Evolutionary conservation across 2,329 filamentous ascomycete species (phyloP).

Genomic region (Scytalidium sp.): DNA sequence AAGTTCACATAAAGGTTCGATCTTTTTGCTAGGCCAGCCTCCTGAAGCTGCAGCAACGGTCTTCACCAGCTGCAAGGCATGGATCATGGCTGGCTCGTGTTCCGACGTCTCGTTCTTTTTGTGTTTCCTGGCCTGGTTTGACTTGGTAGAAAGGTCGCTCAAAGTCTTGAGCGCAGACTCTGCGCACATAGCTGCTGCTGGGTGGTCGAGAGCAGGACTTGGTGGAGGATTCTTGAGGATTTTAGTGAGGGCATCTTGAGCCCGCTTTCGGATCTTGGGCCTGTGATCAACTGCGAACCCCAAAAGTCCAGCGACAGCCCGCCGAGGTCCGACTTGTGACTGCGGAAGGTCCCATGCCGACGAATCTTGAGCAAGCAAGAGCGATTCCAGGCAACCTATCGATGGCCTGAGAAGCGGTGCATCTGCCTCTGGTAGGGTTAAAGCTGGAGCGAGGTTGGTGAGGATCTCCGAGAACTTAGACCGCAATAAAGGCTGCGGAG

Average conservation of each 20-base stretch:
- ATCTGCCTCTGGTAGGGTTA: slow-evolving; percentile 78
- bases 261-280: slow-evolving; percentile 91
- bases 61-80: slow-evolving; percentile 89
- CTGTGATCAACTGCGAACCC: slow-evolving; percentile 81
- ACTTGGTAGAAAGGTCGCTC: slow-evolving; percentile 66
- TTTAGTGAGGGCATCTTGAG: slow-evolving; percentile 82
- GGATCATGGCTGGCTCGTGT: slow-evolving; percentile 82
- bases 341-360: slow-evolving; percentile 84
- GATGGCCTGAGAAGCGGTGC: slow-evolving; percentile 82
- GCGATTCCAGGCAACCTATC: slow-evolving; percentile 90
- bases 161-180: slow-evolving; percentile 83
- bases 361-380: slow-evolving; percentile 84
- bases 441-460: slow-evolving; percentile 76
- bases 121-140: slow-evolving; percentile 63
- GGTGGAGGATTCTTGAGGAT: slow-evolving; percentile 84
- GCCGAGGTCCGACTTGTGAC: slow-evolving; percentile 78
- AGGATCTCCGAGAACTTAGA: slow-evolving; percentile 96
- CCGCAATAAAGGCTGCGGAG: slow-evolving; percentile 82
- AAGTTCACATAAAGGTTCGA: slow-evolving; percentile 86
- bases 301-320: slow-evolving; percentile 83
- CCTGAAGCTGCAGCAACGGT: slow-evolving; percentile 81
- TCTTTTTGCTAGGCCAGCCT: slow-evolving; percentile 95
- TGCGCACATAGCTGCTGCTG: slow-evolving; percentile 93
- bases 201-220: slow-evolving; percentile 89
- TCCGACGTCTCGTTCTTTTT: slow-evolving; percentile 55